These are phyloP conservation scores for Rhipidocladum racemiflorum DNA, from an alignment of 176 grass and related monocot genomes.

Conservation along the genomic window DNA sequence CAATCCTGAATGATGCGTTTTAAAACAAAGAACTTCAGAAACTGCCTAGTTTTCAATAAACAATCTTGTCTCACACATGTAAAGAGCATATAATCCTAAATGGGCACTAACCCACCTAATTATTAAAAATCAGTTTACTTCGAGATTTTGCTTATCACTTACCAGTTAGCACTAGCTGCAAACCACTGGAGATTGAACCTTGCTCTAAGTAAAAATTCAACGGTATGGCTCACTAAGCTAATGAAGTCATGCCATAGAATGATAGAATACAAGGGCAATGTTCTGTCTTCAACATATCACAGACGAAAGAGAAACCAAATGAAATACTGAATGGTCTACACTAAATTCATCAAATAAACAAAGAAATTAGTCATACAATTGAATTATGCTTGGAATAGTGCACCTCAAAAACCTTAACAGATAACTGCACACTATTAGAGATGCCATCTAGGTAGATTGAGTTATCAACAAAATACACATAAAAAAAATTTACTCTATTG, in stretches of 20 bases:
- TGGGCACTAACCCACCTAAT: neutral
- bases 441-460: neutral
- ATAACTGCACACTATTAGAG: neutral
- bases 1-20: neutral
- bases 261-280: neutral
- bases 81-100: neutral
- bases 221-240: neutral
- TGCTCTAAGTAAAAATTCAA: neutral
- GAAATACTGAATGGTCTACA: neutral
- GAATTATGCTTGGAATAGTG: slow-evolving; percentile 2
- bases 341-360: neutral
- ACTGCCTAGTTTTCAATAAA: slow-evolving; percentile 11
- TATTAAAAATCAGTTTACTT: neutral
- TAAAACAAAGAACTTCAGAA: neutral
- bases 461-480: neutral
- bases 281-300: neutral
- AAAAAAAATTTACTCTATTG: neutral
- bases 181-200: neutral
- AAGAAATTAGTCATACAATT: neutral
- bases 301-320: neutral
- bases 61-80: neutral
- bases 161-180: neutral
- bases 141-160: neutral
- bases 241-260: neutral
- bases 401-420: neutral